Base-by-base conservation (phyloP, 352 stramenopile species). In the Phytophthora chlamydospora region DNA sequence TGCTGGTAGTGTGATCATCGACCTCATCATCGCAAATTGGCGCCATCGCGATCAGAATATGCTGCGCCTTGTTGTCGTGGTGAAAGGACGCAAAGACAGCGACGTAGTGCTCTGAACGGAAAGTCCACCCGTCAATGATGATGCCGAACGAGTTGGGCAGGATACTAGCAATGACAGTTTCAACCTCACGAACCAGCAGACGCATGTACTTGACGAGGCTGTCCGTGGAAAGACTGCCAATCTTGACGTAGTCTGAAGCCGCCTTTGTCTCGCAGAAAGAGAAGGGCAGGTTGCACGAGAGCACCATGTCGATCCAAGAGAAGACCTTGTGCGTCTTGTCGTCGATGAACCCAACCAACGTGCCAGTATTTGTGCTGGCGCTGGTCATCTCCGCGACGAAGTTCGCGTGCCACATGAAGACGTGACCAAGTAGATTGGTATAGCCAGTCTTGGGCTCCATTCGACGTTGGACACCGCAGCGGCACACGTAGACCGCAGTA, bases 351-450 rank as follows among this genome's bases (percentile, higher is more conserved):
- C 50, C n/a, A 24, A 58, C 21, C 21, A 24, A n/a, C 32, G 6
- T 39, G 33, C 29, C 10, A 19, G 35, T 9, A 0, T 17, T 33
- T 13, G 5, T 43, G 16, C 21, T 39, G 11, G 9, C 32, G 1
- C 48, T 58, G 5, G 12, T 47, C 1, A 24, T 24, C 21, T 24
- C 21, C 1, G 44, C 36, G 2, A 43, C 29, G 17, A 56, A 63
- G 29, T 45, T 32, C 6, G 44, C 36, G 16, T 56, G 44, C 4
- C 14, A 36, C 32, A 39, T 46, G 5, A 41, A 9, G 16, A 63
- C 13, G 29, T 55, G 45, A 38, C 40, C 31, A 2, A 56, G 43
- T 9, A 58, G 19, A 12, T 49, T 58, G n/a, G 24, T 58, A 21
- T 58, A 43, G 39, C 31, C 50, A 31, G 16, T 49, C 29, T 42